Base-by-base conservation (phyloP, 495 filamentous ascomycete genomes). In the Echria macrotheca region DNA sequence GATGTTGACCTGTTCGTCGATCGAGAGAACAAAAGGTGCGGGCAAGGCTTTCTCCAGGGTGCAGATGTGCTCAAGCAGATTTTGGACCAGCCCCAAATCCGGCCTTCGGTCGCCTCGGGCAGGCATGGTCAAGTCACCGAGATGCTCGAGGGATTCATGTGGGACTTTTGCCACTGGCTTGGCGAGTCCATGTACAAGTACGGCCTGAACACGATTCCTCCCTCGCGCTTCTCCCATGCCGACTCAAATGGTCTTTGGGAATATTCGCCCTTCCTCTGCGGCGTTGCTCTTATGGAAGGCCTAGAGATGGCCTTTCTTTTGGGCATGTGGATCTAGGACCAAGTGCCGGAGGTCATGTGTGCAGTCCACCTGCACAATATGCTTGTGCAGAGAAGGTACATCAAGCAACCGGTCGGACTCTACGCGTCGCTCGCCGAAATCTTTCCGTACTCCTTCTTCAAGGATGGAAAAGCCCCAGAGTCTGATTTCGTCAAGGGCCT, bases 221-320 rank as follows among this genome's bases (percentile, higher is more conserved):
- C 69, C 39, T 71, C 70, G 26, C 70, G 67, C 9, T 74, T 77
- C 42, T 57, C 64, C 21, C 52, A 55, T 8, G 69, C 62, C 17
- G 66, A 72, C 44, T 23, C 65, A 1, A 77, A 75, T 46, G 72
- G 71, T 3, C 61, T 76, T 33, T 75, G 70, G 73, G 67, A 70
- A 26, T 76, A 74, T 44, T 77, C 70, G 14, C 75, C 73, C 2
- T 75, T 69, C 52, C 63, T 77, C 12, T 77, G 73, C 38, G 71
- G 71, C 6, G 65, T 63, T 3, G 71, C 73, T 2, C 61, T 77
- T 5, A 50, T 51, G 12, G 71, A 76, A 53, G 67, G 41, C 5
- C 63, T 77, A 2, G 57, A 67, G 18, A 36, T 65, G 25, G 56
- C 57, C 1, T 73, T 70, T 44, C 25, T 55, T 3, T 47, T 54